phyloP scores from a whole-genome alignment of 352 stramenopile species.

The Plasmopara halstedii region DNA sequence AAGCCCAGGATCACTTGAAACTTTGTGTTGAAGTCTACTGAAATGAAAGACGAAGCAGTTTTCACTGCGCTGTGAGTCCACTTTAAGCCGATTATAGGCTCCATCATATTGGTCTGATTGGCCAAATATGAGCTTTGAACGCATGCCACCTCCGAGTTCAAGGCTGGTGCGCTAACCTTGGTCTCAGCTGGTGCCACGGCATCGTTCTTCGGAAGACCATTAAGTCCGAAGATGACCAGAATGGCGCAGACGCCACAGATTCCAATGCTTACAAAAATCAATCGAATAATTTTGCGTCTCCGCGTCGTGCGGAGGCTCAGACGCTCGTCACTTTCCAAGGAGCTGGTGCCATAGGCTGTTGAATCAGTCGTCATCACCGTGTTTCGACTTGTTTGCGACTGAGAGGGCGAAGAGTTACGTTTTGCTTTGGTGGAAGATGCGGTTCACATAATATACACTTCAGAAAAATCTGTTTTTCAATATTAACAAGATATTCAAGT shows the following conservation, averaged over 20 bases:
- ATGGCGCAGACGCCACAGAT: constrained; percentile 7
- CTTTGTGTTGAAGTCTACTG: constrained; percentile 38
- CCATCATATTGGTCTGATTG: constrained; percentile 60
- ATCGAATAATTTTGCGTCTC: constrained; percentile 14
- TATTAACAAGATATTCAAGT: not conserved
- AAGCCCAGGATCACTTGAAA: constrained; percentile 87
- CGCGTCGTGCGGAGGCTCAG: constrained; percentile 9
- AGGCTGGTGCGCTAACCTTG: not conserved
- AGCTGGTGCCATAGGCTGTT: constrained; percentile 45
- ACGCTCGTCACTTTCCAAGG: constrained; percentile 22
- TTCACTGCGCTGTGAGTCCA: constrained; percentile 20
- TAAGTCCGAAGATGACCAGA: constrained; percentile 8
- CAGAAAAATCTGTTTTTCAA: not conserved
- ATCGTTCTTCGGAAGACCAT: constrained; percentile 5
- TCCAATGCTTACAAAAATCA: constrained; percentile 15
- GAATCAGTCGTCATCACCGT: constrained; percentile 8
- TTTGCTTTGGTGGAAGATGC: not conserved
- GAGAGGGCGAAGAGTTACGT: too few relatives aligned
- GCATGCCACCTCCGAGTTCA: constrained; percentile 24
- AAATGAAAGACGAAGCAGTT: constrained; percentile 28
- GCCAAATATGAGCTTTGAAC: constrained; percentile 63
- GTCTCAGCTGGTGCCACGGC: constrained; percentile 17
- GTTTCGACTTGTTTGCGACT: too few relatives aligned
- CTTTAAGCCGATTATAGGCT: constrained; percentile 39
- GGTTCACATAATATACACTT: not conserved